Base-by-base conservation (phyloP, 75 land plant genomes). In the Pinus albicaulis region DNA sequence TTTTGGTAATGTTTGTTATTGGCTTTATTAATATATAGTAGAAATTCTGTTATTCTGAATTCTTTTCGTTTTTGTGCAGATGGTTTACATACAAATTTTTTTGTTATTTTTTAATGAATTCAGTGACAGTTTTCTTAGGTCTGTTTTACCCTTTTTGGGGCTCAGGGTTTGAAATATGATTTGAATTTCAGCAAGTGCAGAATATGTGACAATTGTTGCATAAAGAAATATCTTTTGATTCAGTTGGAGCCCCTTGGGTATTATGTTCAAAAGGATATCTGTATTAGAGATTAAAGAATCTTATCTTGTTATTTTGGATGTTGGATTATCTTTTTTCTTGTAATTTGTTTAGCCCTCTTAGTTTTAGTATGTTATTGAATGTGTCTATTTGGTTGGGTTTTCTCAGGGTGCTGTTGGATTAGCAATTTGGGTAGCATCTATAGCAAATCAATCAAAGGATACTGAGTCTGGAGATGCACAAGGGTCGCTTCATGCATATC, bases 371-470 rank as follows among this genome's bases (percentile, higher is more conserved):
- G 52, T 61, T 25, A 26, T 61, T 61, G 52, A 41, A 36, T 68
- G 71, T 55, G 44, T 52, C 23, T 69, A 52, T 71, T 71, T 53
- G 15, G 7, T 14, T 19, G 22, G 57, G 55, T 72, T 59, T 65
- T 53, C 56, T 75, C 82, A 98, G 99, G 99, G 99, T 17, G 99
- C 98, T 72, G 98, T 98, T 74, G 99, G 99, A 55, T 87, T 98
- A 59, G 99, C 99, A 62, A 87, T 98, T 80, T 98, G 99, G 99
- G 98, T 98, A 57, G 96, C 99, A 25, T 91, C 98, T 24, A 87
- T 95, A 24, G 85, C 93, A 74, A 94, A 92, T 73, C 95, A 88
- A 86, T 58, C 82, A 56, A 87, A 86, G 77, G 88, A 85, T 57
- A 75, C 13, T 55, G 88, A 82, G 36, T 17, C 82, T 22, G 63